Conservation (phyloP, 805 yeast species). For the Danielia oregonensis region DNA sequence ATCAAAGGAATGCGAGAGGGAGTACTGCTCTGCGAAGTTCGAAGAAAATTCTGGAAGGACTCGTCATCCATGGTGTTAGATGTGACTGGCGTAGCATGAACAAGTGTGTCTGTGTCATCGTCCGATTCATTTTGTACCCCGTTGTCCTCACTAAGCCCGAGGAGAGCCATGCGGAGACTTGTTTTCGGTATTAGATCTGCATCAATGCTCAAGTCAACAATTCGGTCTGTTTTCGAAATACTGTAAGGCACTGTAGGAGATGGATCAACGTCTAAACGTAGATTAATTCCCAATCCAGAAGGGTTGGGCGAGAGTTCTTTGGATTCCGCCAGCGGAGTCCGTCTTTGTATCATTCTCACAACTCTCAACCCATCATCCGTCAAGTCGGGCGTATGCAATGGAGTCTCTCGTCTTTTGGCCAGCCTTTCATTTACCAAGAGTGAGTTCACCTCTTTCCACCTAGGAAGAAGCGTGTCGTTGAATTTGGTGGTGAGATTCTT, state of each 20-base stretch:
- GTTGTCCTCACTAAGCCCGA: slow-evolving; percentile 4
- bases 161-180: slow-evolving; percentile 5
- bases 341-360: not conserved
- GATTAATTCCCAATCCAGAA: slow-evolving; percentile 29
- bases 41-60: not conserved
- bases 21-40: not conserved
- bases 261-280: slow-evolving; percentile 23
- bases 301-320: slow-evolving; percentile 2
- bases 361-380: not conserved
- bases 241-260: slow-evolving; percentile 30
- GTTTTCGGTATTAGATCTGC: slow-evolving; percentile 4
- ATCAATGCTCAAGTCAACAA: slow-evolving; percentile 20
- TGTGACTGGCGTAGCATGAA: slow-evolving; percentile 1
- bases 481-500: slow-evolving; percentile 5
- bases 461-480: slow-evolving; percentile 8
- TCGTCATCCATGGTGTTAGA: not conserved
- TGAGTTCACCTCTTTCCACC: slow-evolving; percentile 9
- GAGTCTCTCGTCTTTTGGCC: not conserved
- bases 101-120: slow-evolving; percentile 8
- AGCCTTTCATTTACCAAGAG: not conserved
- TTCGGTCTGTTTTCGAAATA: slow-evolving; percentile 27
- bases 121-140: not conserved
- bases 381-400: not conserved
- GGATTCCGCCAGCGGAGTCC: slow-evolving; percentile 1
- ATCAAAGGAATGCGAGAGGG: slow-evolving; percentile 26